A percentile compares a stretch with the other conserved stretches of the same genome.
Evolutionary conservation across 179 eudicot species (phyloP).

Genomic region (Vitellaria paradoxa): DNA sequence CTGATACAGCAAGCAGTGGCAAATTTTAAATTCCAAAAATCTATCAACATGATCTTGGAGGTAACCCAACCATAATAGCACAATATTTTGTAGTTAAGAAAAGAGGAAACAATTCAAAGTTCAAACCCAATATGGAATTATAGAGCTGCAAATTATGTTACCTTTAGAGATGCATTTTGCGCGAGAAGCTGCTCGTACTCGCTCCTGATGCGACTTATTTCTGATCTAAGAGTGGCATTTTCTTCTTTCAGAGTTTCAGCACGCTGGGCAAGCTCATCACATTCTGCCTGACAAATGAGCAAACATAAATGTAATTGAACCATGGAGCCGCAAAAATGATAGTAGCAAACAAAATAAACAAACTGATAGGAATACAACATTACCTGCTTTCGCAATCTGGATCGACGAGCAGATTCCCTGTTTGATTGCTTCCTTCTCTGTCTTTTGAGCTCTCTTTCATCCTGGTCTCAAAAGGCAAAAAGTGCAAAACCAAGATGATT

Average conservation of each 20-base stretch:
- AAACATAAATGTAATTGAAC: neutral
- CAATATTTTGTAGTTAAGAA: neutral
- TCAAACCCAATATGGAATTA: neutral
- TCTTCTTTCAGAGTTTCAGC: constrained; percentile 82
- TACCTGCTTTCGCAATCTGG: constrained; percentile 97
- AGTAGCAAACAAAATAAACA: constrained; percentile 6
- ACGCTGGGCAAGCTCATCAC: constrained; percentile 92
- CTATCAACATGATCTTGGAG: neutral
- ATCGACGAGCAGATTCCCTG: constrained; percentile 96
- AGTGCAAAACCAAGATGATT: constrained; percentile 2
- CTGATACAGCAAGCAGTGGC: neutral
- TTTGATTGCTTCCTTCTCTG: constrained; percentile 96
- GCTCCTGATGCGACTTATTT: constrained; percentile 62
- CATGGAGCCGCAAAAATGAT: neutral
- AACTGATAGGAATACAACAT: constrained; percentile 7
- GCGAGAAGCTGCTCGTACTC: constrained; percentile 73
- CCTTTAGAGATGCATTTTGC: constrained; percentile 85
- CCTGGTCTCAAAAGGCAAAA: constrained; percentile 43
- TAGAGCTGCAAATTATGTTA: constrained; percentile 10
- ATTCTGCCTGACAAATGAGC: constrained; percentile 61
- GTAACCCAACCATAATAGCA: neutral
- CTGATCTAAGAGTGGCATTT: constrained; percentile 79
- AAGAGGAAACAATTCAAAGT: neutral
- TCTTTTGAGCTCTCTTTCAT: constrained; percentile 90
- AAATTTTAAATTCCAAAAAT: neutral